Base-by-base conservation (phyloP, 2,329 filamentous ascomycete genomes). In the Pyrenochaeta sp. region DNA sequence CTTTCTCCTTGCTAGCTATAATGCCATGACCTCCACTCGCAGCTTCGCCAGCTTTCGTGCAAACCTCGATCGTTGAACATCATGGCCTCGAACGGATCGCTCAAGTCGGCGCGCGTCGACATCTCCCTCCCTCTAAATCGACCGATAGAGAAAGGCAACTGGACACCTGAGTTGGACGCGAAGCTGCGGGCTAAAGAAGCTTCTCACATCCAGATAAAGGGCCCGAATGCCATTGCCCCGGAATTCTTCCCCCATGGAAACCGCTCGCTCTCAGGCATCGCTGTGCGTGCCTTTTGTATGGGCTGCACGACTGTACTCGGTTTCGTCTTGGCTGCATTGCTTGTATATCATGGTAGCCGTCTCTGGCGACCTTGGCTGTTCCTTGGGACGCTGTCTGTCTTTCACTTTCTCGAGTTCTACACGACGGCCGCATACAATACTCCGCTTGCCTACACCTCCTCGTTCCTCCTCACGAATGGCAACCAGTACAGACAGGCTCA, bases 331-430 rank as follows among this genome's bases (percentile, higher is more conserved):
- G 67, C 78, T 42, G 50, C 65, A 28, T 50, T 71, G 30, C 65
- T 75, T 37, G 56, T 64, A 54, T 72, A 73, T 58, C 57, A 72
- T 37, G 65, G 68, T 12, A 79, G 72, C 40, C 76, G 79, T 4
- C 73, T 86, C 53, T 90, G 87, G 87, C 82, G 87, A 24, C 75
- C 86, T 0, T 82, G 84, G 8, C 82, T 85, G 75, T 94, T 94
- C 80, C 72, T 90, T 47, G 80, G 81, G 50, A 82, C 88, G 13
- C 88, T 98, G 47, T 85, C 89, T 27, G 69, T 90, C 30, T 98
- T 98, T 80, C 95, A 99, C 82, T 98, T 97, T 79, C 88, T 98
- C 77, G 95, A 99, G 79, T 99, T 93, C 83, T 96, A 89, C 84
- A 92, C 89, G 32, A 97, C 94, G 0, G 93, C 94, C 8, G 82